These are phyloP conservation scores for Acacia melanoxylon DNA, from an alignment of 306 rosid species.

Conservation along the genomic window DNA sequence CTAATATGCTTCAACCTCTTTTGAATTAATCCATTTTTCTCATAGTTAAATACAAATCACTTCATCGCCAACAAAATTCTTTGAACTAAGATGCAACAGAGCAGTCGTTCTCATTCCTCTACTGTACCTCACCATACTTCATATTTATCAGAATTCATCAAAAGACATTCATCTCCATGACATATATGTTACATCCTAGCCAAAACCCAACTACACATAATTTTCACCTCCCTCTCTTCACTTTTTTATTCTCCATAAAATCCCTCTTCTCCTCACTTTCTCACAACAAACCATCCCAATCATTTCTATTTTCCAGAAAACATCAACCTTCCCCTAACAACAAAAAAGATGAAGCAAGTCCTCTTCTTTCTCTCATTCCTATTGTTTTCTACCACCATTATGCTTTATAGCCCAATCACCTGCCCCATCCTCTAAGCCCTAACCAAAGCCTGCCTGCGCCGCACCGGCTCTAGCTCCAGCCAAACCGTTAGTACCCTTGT, in stretches of 20 bases:
- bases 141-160: neutral
- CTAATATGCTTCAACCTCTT: too few relatives aligned
- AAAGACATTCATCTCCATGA: neutral
- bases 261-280: neutral
- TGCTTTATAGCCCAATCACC: constrained; percentile 28
- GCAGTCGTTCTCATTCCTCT: neutral
- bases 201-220: neutral
- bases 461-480: neutral
- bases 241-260: constrained; percentile 22
- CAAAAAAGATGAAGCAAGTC: constrained; percentile 28
- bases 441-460: neutral
- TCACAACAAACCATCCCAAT: constrained; percentile 17
- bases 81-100: neutral
- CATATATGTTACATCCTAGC: neutral
- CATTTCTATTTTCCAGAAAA: neutral
- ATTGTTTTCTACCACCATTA: constrained; percentile 4
- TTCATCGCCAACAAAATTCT: neutral
- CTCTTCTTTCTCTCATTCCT: constrained; percentile 28
- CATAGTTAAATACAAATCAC: too few relatives aligned
- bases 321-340: neutral
- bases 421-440: neutral
- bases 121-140: neutral
- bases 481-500: constrained; percentile 14
- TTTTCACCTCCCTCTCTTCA: constrained; percentile 24
- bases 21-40: too few relatives aligned